Base-by-base conservation (phyloP, 2,329 filamentous ascomycete species). In the Colletotrichum zoysiae region DNA sequence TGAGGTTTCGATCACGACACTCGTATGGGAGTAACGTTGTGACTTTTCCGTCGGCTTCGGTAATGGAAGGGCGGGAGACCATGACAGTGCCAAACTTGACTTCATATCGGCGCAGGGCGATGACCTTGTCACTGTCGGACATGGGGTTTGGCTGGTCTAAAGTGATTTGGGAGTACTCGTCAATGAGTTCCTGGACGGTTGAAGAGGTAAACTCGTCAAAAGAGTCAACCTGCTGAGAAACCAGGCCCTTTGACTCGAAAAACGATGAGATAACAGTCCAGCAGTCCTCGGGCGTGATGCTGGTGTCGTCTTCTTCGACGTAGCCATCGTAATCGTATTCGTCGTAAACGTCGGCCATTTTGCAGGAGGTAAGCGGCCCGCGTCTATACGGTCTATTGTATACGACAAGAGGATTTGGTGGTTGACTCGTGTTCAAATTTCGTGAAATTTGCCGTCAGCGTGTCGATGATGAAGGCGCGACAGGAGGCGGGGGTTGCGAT, bases 241-340 rank as follows among this genome's bases (percentile, higher is more conserved):
- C 96, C 42, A 99, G 88, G 78, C 96, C 95, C 84, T 98, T 99
- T 74, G 91, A 89, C 77, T 98, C 94, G 84, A 99, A 99, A 86
- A 98, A 98, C 12, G 96, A 93, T 68, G 93, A 95, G 81, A 99
- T 98, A 79, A 98, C 95, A 75, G 93, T 93, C 96, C 97, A 99
- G 86, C 95, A 98, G 84, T 99, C 97, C 85, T 98, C 96, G 73
- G 95, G 94, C 35, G 95, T 97, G 84, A 98, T 97, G 76, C 86
- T 86, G 72, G 87, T 84, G 74, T 91, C 89, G 46, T 89, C 91
- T 74, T 92, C 90, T 71, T 88, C 90, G 55, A 60, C 70, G 77
- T 92, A 92, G 74, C 90, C 89, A 73, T 92, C 91, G 79, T 94
- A 93, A 74, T 91, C 88, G 81, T 84, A 87, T 60, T 87, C 85